These are phyloP conservation scores for Calocera viscosa DNA, from an alignment of 768 basidiomycete genomes.

Conservation along the genomic window DNA sequence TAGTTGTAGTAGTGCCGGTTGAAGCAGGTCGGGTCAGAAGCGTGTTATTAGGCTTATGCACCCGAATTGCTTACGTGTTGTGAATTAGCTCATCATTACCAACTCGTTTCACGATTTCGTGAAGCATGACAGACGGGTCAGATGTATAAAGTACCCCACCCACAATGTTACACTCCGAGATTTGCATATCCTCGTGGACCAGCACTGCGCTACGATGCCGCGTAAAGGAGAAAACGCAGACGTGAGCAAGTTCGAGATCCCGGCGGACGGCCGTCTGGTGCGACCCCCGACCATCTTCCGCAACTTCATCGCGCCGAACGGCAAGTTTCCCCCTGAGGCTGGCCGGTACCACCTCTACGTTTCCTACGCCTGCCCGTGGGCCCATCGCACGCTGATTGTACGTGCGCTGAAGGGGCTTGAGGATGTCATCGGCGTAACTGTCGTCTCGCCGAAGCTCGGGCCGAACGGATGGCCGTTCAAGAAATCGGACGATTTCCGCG, in stretches of 20 bases:
- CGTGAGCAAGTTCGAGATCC: neutral
- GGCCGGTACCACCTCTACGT: neutral
- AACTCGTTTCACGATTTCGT: no score
- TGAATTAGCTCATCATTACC: no score
- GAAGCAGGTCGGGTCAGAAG: no score
- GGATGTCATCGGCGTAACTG: neutral
- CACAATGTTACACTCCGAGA: no score
- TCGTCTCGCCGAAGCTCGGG: constrained; percentile 10
- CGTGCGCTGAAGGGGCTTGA: neutral
- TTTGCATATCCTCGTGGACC: no score
- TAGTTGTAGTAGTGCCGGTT: no score
- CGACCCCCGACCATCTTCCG: neutral
- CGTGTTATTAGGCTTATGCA: no score
- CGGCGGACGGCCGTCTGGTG: neutral
- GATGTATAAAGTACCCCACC: no score
- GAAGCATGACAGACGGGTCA: no score
- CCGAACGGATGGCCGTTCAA: constrained; percentile 19
- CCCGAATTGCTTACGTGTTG: no score
- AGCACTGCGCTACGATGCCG: neutral
- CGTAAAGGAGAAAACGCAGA: neutral
- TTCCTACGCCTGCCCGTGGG: neutral
- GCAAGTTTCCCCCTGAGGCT: neutral
- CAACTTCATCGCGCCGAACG: neutral
- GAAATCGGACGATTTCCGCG: constrained; percentile 20
- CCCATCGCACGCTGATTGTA: neutral